These are phyloP conservation scores for Paratinospora sagittata DNA, from an alignment of 164 flowering plant genomes.

Conservation along the genomic window DNA sequence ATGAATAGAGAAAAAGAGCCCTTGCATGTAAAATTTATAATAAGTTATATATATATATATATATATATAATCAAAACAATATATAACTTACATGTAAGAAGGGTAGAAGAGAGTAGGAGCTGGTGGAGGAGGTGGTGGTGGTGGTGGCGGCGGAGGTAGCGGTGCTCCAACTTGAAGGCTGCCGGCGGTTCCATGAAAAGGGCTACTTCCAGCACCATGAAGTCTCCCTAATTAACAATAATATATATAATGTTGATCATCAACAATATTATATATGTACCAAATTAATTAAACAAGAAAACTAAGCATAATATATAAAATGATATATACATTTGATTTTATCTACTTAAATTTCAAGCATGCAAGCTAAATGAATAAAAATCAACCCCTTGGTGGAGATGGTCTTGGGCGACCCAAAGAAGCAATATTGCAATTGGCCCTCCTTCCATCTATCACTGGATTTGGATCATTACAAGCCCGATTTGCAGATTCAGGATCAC, in stretches of 20 bases:
- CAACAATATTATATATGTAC: too few relatives aligned
- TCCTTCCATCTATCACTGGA: constrained; percentile 83
- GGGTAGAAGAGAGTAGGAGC: neutral
- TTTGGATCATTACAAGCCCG: constrained; percentile 74
- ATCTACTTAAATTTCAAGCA: too few relatives aligned
- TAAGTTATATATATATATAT: too few relatives aligned
- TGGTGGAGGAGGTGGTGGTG: neutral
- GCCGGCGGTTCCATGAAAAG: constrained; percentile 15
- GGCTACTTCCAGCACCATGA: constrained; percentile 21
- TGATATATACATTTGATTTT: too few relatives aligned
- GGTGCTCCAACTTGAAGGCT: constrained; percentile 10
- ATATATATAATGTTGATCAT: too few relatives aligned
- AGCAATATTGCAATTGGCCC: constrained; percentile 93
- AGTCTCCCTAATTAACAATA: constrained; percentile 1
- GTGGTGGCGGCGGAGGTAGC: neutral
- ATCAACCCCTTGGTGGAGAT: constrained; percentile 74
- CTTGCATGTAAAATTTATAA: too few relatives aligned
- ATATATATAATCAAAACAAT: too few relatives aligned
- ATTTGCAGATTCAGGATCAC: constrained; percentile 85
- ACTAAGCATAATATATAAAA: too few relatives aligned
- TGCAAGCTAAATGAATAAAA: too few relatives aligned
- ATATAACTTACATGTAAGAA: neutral
- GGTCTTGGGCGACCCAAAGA: constrained; percentile 79
- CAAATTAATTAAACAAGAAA: too few relatives aligned
- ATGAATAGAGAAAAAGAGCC: too few relatives aligned